Percentiles rank a stretch among this genome's conserved stretches.
phyloP scores from a whole-genome alignment of 208 protist species.

The Trypanosoma theileri region DNA sequence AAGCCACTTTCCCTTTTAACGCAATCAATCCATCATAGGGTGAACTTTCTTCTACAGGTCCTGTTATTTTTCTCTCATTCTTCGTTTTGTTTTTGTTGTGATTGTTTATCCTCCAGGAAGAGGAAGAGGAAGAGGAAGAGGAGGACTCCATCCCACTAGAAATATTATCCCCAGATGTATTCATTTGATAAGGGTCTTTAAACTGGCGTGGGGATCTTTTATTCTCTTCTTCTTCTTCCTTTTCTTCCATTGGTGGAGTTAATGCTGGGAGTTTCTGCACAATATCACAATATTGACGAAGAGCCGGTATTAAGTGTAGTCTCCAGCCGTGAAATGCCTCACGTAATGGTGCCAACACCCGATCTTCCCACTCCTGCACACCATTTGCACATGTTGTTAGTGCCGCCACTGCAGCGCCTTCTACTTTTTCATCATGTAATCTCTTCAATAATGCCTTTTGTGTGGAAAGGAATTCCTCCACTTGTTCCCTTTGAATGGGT shows the following conservation, averaged over 20 bases:
- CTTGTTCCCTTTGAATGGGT: neutral
- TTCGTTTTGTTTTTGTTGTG: too few relatives aligned
- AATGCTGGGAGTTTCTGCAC: neutral
- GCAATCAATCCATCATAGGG: too few relatives aligned
- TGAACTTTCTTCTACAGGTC: too few relatives aligned
- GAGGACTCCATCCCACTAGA: too few relatives aligned
- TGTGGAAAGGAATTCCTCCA: conserved; percentile 4
- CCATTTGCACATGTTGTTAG: neutral
- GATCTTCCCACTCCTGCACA: neutral
- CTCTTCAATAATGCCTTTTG: conserved; percentile 15
- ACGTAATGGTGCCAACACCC: neutral
- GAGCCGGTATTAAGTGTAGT: conserved; percentile 7
- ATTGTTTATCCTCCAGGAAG: too few relatives aligned
- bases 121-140: too few relatives aligned
- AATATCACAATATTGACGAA: conserved; percentile 6
- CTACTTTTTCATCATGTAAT: neutral
- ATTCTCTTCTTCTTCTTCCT: too few relatives aligned
- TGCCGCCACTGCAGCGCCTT: conserved; percentile 8
- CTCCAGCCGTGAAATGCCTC: conserved; percentile 1
- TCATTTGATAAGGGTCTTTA: too few relatives aligned
- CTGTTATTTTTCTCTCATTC: too few relatives aligned
- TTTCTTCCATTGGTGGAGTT: too few relatives aligned
- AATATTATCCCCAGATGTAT: too few relatives aligned
- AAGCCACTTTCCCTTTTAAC: neutral
- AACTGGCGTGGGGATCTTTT: too few relatives aligned